Evolutionary conservation across 495 filamentous ascomycete genomes (phyloP).

Genomic region (Penicillium antarcticum): DNA sequence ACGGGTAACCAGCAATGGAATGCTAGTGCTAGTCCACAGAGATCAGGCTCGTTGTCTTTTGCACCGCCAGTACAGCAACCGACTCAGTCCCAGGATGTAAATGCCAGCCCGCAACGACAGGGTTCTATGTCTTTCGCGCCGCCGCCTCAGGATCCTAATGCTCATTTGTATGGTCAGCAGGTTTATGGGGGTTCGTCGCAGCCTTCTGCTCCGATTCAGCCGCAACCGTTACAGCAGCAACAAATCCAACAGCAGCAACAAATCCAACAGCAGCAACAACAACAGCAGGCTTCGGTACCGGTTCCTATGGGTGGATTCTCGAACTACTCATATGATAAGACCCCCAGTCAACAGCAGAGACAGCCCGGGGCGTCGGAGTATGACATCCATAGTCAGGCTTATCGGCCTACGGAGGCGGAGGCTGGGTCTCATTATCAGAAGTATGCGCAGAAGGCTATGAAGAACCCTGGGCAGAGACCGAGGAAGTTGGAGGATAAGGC

Average conservation of each 20-base stretch:
- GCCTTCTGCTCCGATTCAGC: constrained; percentile 11
- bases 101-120: constrained; percentile 5
- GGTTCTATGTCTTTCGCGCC: constrained; percentile 39
- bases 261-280: constrained; percentile 15
- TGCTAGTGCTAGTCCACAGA: constrained; percentile 6
- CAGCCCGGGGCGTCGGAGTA: constrained; percentile 47
- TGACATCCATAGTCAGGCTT: constrained; percentile 71
- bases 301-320: constrained; percentile 50
- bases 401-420: constrained; percentile 70
- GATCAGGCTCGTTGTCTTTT: constrained; percentile 33
- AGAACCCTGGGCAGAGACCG: constrained; percentile 42
- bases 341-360: constrained; percentile 30
- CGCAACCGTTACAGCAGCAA: constrained; percentile 8
- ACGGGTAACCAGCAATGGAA: constrained; percentile 15
- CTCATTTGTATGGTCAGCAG: constrained; percentile 35
- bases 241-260: constrained; percentile 18
- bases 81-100: constrained; percentile 16
- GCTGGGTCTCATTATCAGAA: constrained; percentile 37
- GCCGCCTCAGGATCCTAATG: constrained; percentile 43
- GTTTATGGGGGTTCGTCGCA: constrained; percentile 1
- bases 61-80: constrained; percentile 33
- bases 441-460: constrained; percentile 50
- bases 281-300: constrained; percentile 15
- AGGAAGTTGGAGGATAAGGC: constrained; percentile 67
- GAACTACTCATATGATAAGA: constrained; percentile 51